A percentile compares a stretch with the other conserved stretches of the same genome.
These are phyloP conservation scores for Penstemon davidsonii DNA, from an alignment of 257 asterid species.

Conservation along the genomic window DNA sequence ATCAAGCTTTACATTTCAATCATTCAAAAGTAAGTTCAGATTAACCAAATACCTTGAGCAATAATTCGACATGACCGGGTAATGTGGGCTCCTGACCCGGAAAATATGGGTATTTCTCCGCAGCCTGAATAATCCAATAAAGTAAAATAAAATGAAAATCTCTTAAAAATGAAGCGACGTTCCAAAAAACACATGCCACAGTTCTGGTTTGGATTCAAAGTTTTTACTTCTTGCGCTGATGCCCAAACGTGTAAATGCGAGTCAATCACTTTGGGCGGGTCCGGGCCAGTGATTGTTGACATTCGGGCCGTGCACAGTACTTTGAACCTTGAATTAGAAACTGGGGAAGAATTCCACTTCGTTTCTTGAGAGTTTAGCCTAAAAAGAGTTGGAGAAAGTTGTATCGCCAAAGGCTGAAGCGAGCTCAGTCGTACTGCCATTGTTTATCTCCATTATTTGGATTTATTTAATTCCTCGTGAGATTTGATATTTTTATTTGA, in stretches of 20 bases:
- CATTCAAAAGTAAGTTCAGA: background rate
- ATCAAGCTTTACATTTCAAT: slow-evolving; percentile 1
- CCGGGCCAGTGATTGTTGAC: slow-evolving; percentile 34
- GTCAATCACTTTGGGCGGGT: slow-evolving; percentile 52
- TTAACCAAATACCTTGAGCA: slow-evolving; percentile 57
- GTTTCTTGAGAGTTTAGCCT: slow-evolving; percentile 13
- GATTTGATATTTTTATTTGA: too few species aligned
- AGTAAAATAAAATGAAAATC: slow-evolving; percentile 3
- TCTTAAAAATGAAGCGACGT: background rate
- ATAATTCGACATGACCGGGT: slow-evolving; percentile 66
- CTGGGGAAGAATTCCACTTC: slow-evolving; percentile 6
- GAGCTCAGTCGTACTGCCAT: slow-evolving; percentile 33
- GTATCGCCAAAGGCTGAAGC: slow-evolving; percentile 36
- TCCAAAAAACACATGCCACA: background rate
- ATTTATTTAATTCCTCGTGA: too few species aligned
- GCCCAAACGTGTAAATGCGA: slow-evolving; percentile 97
- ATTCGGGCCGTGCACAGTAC: slow-evolving; percentile 32
- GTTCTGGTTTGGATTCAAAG: background rate
- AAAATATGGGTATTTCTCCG: slow-evolving; percentile 68
- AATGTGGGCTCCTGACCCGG: slow-evolving; percentile 86
- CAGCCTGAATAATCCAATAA: slow-evolving; percentile 48
- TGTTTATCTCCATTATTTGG: background rate
- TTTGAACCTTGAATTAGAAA: slow-evolving; percentile 21
- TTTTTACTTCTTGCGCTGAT: slow-evolving; percentile 57
- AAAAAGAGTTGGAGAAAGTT: slow-evolving; percentile 17